Base-by-base conservation (phyloP, 768 basidiomycete genomes). In the Plicaturopsis crispa region DNA sequence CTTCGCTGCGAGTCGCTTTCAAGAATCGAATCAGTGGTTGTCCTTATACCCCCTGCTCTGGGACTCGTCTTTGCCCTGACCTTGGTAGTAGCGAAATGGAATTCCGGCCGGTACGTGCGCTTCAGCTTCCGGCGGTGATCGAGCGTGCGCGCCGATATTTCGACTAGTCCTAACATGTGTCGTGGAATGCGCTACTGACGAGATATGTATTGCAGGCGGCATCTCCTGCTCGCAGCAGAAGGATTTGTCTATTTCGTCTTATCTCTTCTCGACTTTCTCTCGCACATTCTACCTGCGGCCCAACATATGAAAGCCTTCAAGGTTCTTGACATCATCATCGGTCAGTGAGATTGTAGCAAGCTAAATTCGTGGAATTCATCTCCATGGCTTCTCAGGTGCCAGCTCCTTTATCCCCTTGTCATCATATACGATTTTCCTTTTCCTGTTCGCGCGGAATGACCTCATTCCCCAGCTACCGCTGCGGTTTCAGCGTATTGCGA, bases 1-100 rank as follows among this genome's bases (percentile, higher is more conserved):
- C 73, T 89, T 45, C 85, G 85, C 43, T 89, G 85, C 54, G 57
- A 71, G 44, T 65, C 69, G 31, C 66, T 82, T 41, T 61, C 66
- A 36, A 50, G 42, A 34, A 47, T 61, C 18, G 59, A 86, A 57
- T 67, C 63, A 38, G 55, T 61, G 24, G 48, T 70, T 28, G 58
- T 86, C 39, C 57, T 84, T 45, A 68, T 85, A 43, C 83, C 84
- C 21, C 67, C 78, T 13, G 72, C 59, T 28, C 52, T 86, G 36
- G 84, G 86, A 57, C 55, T 75, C 43, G 50, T 86, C 26, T 73
- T 80, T 48, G 67, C 75, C 20, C 55, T 74, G 40, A 58, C 70
- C 30, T 59, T 85, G 46, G 45, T 78, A 38, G 56, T 73, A 39
- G 61, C 61, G 17, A 72, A 72, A 41, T 58, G 69, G 64, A 62